Evolutionary conservation across 2,329 filamentous ascomycete genomes (phyloP).

Genomic region (Penicillium polonicum): DNA sequence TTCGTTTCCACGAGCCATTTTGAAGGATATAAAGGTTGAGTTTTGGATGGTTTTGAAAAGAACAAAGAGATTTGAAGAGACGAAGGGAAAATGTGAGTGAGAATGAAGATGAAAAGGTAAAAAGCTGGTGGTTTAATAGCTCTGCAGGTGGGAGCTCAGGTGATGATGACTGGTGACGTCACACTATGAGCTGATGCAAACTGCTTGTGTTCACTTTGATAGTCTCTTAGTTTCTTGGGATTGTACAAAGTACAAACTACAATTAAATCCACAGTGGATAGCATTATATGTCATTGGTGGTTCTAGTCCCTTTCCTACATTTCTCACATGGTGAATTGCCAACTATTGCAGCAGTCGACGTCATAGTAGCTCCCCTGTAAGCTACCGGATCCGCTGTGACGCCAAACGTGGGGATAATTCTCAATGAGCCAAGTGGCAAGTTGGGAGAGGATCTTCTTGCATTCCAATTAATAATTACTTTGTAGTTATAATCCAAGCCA

Average conservation of each 20-base stretch:
- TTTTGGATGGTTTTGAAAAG: neutral
- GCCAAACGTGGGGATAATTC: slow-evolving; percentile 7
- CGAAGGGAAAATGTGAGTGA: slow-evolving; percentile 4
- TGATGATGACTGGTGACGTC: slow-evolving; percentile 29
- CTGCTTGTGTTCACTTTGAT: neutral
- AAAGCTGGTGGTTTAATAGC: slow-evolving; percentile 9
- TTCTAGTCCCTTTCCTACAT: slow-evolving; percentile 12
- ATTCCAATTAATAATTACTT: slow-evolving; percentile 8
- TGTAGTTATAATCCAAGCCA: neutral
- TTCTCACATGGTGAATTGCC: slow-evolving; percentile 9
- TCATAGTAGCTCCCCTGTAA: slow-evolving; percentile 9
- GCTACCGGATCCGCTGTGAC: slow-evolving; percentile 5
- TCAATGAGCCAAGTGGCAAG: slow-evolving; percentile 8
- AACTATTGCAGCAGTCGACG: slow-evolving; percentile 10
- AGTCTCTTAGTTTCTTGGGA: too few species aligned
- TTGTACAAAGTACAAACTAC: neutral
- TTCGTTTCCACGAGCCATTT: slow-evolving; percentile 71
- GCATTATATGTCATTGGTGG: neutral
- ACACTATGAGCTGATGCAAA: slow-evolving; percentile 9
- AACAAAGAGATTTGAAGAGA: neutral
- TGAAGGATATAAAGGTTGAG: slow-evolving; percentile 16
- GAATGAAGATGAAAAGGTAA: neutral
- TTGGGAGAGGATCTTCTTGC: neutral
- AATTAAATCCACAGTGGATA: slow-evolving; percentile 23
- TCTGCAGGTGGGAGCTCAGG: neutral